Percentiles rank a stretch among this genome's conserved stretches.
Conservation (phyloP, 331 rosid species). For the Arachis monticola region DNA sequence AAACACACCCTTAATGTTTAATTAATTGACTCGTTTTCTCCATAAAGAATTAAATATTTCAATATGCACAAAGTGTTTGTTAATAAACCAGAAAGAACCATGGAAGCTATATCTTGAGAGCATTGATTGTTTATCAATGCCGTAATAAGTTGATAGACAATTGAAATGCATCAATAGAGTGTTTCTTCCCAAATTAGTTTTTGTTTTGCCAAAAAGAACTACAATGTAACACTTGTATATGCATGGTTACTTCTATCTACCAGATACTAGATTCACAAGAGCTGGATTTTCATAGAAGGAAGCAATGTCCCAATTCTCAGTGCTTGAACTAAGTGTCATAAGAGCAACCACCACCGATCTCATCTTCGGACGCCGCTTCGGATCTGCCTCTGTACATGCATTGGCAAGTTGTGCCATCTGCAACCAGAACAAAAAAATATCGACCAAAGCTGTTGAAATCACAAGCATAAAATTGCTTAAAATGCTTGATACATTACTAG, state of each 20-base stretch:
- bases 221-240: no score
- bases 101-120: no score
- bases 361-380: conserved; percentile 80
- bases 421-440: conserved; percentile 21
- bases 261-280: conserved; percentile 69
- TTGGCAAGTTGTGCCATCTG: conserved; percentile 84
- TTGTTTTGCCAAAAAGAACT: no score
- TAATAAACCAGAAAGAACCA: no score
- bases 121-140: no score
- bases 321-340: conserved; percentile 68
- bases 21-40: no score
- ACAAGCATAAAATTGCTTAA: background rate
- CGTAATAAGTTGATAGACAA: no score
- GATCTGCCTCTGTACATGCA: conserved; percentile 72
- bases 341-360: conserved; percentile 82
- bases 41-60: no score
- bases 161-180: no score
- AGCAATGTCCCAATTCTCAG: conserved; percentile 73
- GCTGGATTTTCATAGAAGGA: conserved; percentile 69
- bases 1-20: no score
- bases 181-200: no score
- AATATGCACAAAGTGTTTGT: no score
- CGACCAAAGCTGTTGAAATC: conserved; percentile 3
- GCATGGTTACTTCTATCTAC: conserved; percentile 51
- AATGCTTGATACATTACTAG: background rate